Conservation (phyloP, 371 early-diverging fungal genomes). For the Mucor racemosus region DNA sequence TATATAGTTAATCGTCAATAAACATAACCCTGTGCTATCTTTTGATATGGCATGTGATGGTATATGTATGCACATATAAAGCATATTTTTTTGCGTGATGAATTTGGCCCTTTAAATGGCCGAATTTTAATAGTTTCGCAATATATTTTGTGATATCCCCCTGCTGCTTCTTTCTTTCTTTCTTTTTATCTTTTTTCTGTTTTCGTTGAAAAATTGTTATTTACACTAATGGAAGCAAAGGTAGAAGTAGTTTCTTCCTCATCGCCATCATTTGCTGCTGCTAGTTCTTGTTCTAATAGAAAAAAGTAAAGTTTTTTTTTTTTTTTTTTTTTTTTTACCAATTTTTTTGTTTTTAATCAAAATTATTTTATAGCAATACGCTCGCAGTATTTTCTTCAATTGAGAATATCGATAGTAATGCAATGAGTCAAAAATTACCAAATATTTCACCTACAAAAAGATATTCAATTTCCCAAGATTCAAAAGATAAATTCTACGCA, state of each 20-base stretch:
- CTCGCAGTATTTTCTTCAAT: constrained; percentile 13
- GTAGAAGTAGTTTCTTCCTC: not conserved
- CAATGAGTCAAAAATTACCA: not conserved
- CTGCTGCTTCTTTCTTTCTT: not conserved
- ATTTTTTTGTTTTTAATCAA: no score
- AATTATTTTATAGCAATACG: not conserved
- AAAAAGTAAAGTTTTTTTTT: constrained; percentile 4
- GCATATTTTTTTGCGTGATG: not conserved
- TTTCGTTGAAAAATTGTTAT: not conserved
- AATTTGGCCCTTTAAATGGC: not conserved
- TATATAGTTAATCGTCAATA: not conserved
- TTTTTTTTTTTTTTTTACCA: not conserved
- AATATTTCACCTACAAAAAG: constrained; percentile 5
- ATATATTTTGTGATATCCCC: not conserved
- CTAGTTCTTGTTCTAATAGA: not conserved
- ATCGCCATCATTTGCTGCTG: not conserved
- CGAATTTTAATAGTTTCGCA: not conserved
- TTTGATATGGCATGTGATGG: not conserved
- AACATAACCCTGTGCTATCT: not conserved
- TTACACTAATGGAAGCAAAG: not conserved
- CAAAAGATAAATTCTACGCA: constrained; percentile 21
- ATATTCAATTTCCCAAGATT: constrained; percentile 1
- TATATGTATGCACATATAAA: not conserved
- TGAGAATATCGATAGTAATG: not conserved
- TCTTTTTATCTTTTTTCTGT: not conserved